Base-by-base conservation (phyloP, 2,329 filamentous ascomycete species). In the Pleoardoris graminearum region DNA sequence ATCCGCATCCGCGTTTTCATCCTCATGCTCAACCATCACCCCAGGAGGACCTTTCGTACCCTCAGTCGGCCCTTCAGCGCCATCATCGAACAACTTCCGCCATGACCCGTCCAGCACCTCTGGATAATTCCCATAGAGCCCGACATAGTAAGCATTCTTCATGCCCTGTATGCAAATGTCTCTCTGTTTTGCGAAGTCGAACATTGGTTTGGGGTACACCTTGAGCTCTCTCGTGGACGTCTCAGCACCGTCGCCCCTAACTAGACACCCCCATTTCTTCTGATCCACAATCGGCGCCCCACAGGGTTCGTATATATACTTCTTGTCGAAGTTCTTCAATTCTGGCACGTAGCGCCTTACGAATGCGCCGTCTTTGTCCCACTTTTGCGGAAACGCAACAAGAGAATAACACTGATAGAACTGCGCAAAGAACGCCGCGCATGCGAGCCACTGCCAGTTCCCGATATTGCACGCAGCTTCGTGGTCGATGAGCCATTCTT, bases 301-400 rank as follows among this genome's bases (percentile, higher is more conserved):
- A 85, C 87, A 89, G 5, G 89, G 89, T 76, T 92, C 88, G 60
- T 90, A 92, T 27, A 92, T 90, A 63, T 82, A 90, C 70, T 88
- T 90, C 48, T 80, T 80, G 12, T 85, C 79, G 56, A 87, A 78
- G 0, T 79, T 63, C 51, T 74, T 77, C 33, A 91, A 73, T 69
- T 91, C 88, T 0, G 89, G 88, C 0, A 88, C 82, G 71, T 84
- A 91, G 33, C 75, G 77, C 21, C 83, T 76, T 41, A 91, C 81
- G 53, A 90, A 84, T 2, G 72, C 62, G 0, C 89, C 88, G 1
- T 87, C 77, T 52, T 83, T 84, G 67, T 92, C 89, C 85, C 87
- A 90, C 67, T 90, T 90, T 72, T 86, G 84, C 1, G 85, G 84
- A 64, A 92, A 92, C 0, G 85, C 81, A 14, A 91, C 71, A 0